Percentiles rank a stretch among this genome's conserved stretches.
phyloP scores from a whole-genome alignment of 768 basidiomycete genomes.

The Cystofilobasidium bisporidii region DNA sequence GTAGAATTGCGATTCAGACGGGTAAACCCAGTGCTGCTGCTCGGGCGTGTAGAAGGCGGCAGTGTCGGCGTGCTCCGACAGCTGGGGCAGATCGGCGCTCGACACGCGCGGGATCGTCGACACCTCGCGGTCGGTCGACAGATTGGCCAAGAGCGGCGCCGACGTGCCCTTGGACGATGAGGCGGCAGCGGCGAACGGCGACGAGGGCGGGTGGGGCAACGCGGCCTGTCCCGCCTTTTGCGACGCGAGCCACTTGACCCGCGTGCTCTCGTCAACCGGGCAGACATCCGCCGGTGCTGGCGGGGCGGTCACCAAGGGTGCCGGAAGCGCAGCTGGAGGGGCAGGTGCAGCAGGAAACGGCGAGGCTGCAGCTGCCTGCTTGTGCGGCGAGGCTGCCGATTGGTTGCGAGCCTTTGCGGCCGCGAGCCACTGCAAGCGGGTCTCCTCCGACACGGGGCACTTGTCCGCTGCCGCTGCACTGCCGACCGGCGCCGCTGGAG shows the following conservation, averaged over 20 bases:
- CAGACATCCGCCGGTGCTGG: conserved; percentile 42
- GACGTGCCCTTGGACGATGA: background rate
- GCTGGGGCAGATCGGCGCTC: conserved; percentile 11
- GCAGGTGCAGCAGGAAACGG: background rate
- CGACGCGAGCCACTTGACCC: conserved; percentile 44
- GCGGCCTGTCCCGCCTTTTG: conserved; percentile 27
- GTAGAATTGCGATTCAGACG: conserved; percentile 97
- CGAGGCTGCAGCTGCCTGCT: background rate
- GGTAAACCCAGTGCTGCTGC: conserved; percentile 82
- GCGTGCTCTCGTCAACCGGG: conserved; percentile 56
- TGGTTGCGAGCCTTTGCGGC: background rate
- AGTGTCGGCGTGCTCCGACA: conserved; percentile 8
- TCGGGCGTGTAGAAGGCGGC: conserved; percentile 42
- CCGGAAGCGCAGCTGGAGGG: background rate
- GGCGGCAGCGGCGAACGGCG: conserved; percentile 21
- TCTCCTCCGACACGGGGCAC: conserved; percentile 9
- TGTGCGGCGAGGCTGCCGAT: background rate
- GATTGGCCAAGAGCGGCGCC: conserved; percentile 27
- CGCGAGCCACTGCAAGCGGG: background rate
- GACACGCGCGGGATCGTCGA: conserved; percentile 72
- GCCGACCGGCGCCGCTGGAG: background rate
- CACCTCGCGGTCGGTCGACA: conserved; percentile 65
- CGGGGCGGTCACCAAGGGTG: conserved; percentile 1
- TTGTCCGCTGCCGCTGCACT: background rate
- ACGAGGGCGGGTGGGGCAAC: conserved; percentile 4